Evolutionary conservation across 2,329 filamentous ascomycete genomes (phyloP), one percentile per base, ranked within the genome.

Genomic region (Conoideocrella luteorostrata): DNA sequence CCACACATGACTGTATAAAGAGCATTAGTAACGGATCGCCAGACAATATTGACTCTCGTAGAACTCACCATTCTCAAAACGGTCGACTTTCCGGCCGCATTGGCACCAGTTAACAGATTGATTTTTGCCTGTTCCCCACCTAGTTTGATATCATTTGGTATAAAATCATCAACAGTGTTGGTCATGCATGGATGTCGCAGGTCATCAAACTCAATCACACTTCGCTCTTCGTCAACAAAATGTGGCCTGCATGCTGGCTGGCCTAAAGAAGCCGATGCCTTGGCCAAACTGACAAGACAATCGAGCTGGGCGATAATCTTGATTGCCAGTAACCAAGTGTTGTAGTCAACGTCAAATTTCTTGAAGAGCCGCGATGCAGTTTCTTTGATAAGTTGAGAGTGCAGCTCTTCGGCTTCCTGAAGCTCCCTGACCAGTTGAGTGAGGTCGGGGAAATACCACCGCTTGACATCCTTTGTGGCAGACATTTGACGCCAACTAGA

Each of bases 41-140:
- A 0, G 5, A 13, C 3, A 28, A 37, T 10, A 18, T 28, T 35
- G 23, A 15, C 26, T 21, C 13, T n/a, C n/a, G n/a, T n/a, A 24
- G 21, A 17, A 63, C 77, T 66, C 70, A 87, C 84, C 93, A 97
- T 97, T 58, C 93, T 82, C 24, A 98, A 76, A 34, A 98, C 80
- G 1, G 93, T 98, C 2, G 93, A 97, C 68, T 98, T 98, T 59
- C 93, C 93, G 39, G 93, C 93, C 7, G 93, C 93, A 58, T 98
- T 98, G 47, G 93, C 93, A 60, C 93, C 93, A 2, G 93, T 98
- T 30, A 98, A 77, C 23, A 98, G 72, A 54, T 87, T 89, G 55
- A 98, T 91, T 56, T 91, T 96, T 42, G 88, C 74, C 7, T 75
- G 72, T 9, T 82, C 72, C 5, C 93, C 93, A 47, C 93, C 93